Evolutionary conservation across 1,139 yeast genomes (phyloP).

Genomic region (Kurtzmaniella quercitrusa): DNA sequence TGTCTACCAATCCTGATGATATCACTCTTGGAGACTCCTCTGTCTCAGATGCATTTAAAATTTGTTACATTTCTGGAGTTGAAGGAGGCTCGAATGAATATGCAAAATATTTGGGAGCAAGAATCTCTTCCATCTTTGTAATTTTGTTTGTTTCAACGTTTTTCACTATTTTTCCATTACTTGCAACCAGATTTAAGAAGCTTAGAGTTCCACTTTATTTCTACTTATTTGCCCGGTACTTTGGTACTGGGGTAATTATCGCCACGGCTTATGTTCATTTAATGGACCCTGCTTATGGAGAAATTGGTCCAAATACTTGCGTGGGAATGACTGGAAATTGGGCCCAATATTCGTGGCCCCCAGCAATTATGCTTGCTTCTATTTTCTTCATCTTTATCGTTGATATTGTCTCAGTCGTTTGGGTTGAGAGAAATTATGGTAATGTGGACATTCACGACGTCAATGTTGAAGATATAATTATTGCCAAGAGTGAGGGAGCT

Average conservation of each 20-base stretch:
- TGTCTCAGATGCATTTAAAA: not conserved
- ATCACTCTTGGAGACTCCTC: not conserved
- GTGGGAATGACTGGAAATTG: conserved; percentile 11
- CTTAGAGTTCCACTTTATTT: conserved; percentile 10
- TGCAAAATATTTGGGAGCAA: conserved; percentile 10
- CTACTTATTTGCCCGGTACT: conserved; percentile 11
- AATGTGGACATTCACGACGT: conserved; percentile 3
- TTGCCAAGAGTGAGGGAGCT: not conserved
- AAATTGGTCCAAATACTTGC: conserved; percentile 8
- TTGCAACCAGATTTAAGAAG: conserved; percentile 7
- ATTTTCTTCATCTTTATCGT: conserved; percentile 7
- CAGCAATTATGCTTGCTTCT: conserved; percentile 9
- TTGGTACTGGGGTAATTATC: conserved; percentile 14
- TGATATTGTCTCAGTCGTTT: conserved; percentile 6
- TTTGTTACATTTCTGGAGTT: not conserved
- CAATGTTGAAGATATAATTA: conserved; percentile 6
- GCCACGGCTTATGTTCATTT: conserved; percentile 13
- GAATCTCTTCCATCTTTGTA: conserved; percentile 13
- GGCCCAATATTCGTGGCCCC: conserved; percentile 9
- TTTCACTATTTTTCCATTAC: conserved; percentile 11
- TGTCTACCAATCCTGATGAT: not conserved
- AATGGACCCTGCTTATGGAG: conserved; percentile 10
- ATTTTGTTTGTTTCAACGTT: conserved; percentile 11
- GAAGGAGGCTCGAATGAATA: conserved; percentile 4
- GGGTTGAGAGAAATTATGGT: conserved; percentile 6